Evolutionary conservation across 371 early-diverging fungal species (phyloP).

Genomic region (Syncephalis fuscata): DNA sequence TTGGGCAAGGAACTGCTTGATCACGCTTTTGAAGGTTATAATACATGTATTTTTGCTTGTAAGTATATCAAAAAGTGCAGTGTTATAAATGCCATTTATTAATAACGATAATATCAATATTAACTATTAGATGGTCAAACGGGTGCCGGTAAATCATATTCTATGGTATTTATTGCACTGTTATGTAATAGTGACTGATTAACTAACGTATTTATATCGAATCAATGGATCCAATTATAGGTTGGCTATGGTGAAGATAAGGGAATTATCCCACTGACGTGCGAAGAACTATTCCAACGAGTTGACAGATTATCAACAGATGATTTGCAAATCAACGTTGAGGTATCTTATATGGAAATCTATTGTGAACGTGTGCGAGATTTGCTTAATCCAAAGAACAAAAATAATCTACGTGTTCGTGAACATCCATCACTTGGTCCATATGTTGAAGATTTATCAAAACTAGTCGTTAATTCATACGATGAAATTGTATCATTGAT

Average conservation of each 20-base stretch:
- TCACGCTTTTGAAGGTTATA: constrained; percentile 79
- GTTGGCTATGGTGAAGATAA: constrained; percentile 55
- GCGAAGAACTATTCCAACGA: constrained; percentile 58
- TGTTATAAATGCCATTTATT: background rate
- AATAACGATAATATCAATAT: too few species aligned
- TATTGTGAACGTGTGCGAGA: constrained; percentile 85
- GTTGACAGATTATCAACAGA: constrained; percentile 24
- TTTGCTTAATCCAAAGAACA: constrained; percentile 63
- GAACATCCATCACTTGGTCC: constrained; percentile 85
- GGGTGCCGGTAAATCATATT: constrained; percentile 69
- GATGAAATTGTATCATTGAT: constrained; percentile 60
- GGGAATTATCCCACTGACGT: constrained; percentile 72
- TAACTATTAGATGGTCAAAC: constrained; percentile 61
- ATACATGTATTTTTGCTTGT: constrained; percentile 80
- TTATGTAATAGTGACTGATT: too few species aligned
- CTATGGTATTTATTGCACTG: constrained; percentile 36
- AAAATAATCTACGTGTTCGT: constrained; percentile 63
- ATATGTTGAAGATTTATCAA: constrained; percentile 80
- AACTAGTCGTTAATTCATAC: constrained; percentile 60
- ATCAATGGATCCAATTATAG: constrained; percentile 14
- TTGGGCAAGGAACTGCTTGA: constrained; percentile 60
- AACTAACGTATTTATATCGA: too few species aligned
- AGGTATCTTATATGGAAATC: constrained; percentile 75
- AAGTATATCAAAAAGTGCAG: constrained; percentile 11
- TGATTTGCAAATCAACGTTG: constrained; percentile 42